Evolutionary conservation across 1,139 yeast species (phyloP).

Genomic region (Yamadazyma atmosphaerica): DNA sequence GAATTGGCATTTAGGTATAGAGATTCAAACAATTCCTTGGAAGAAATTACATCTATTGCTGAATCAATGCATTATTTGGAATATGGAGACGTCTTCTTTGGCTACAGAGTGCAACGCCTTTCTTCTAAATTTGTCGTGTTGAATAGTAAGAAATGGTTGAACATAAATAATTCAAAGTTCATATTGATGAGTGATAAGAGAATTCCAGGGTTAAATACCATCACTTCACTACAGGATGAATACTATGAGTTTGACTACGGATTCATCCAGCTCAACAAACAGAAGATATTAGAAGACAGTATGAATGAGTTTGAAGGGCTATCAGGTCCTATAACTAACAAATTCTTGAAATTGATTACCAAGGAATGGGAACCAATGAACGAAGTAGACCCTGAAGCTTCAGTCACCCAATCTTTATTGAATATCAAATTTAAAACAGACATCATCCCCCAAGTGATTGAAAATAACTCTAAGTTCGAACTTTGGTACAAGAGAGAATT

Average conservation of each 20-base stretch:
- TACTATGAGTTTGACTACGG: slow-evolving; percentile 22
- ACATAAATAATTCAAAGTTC: slow-evolving; percentile 10
- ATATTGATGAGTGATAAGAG: slow-evolving; percentile 9
- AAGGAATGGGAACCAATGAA: neutral
- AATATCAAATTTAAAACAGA: slow-evolving; percentile 7
- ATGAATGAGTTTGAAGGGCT: neutral
- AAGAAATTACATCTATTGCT: slow-evolving; percentile 11
- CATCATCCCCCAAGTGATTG: slow-evolving; percentile 8
- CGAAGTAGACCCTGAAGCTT: neutral
- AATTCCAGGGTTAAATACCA: neutral
- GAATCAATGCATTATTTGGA: slow-evolving; percentile 10
- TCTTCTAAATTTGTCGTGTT: slow-evolving; percentile 5
- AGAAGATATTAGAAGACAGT: neutral
- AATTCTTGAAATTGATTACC: slow-evolving; percentile 3
- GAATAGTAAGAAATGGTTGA: slow-evolving; percentile 12
- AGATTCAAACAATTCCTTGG: slow-evolving; percentile 8
- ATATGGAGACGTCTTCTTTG: slow-evolving; percentile 11
- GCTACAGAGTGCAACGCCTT: slow-evolving; percentile 10
- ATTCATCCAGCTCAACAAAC: slow-evolving; percentile 12
- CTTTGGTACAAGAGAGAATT: slow-evolving; percentile 50
- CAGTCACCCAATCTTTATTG: slow-evolving; percentile 1
- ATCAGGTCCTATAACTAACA: slow-evolving; percentile 7
- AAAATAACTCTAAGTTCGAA: slow-evolving; percentile 26
- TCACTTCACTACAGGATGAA: too few relatives aligned
- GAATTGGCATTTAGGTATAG: slow-evolving; percentile 10